Evolutionary conservation across 495 filamentous ascomycete genomes (phyloP).

Genomic region (Tuber microsphaerosporum): DNA sequence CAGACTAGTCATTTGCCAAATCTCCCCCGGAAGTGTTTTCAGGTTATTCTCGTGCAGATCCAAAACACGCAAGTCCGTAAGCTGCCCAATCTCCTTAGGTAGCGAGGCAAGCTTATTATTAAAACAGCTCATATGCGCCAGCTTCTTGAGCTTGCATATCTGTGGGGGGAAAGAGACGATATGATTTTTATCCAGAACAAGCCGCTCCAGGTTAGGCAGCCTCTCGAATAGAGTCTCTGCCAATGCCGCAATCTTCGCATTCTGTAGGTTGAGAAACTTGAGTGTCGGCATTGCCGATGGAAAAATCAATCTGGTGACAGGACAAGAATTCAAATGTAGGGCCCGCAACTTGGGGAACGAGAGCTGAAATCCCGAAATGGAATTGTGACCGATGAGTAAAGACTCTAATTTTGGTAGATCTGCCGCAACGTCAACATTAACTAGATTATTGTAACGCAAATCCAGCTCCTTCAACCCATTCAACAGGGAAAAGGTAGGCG

Average conservation of each 20-base stretch:
- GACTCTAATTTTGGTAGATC: conserved; percentile 79
- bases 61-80: conserved; percentile 72
- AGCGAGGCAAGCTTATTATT: conserved; percentile 78
- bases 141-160: conserved; percentile 70
- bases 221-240: conserved; percentile 79
- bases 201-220: conserved; percentile 72
- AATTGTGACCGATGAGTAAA: conserved; percentile 81
- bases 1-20: conserved; percentile 84
- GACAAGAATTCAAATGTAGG: conserved; percentile 82
- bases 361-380: conserved; percentile 76
- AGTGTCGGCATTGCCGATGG: conserved; percentile 68
- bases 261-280: conserved; percentile 76
- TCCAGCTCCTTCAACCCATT: conserved; percentile 82
- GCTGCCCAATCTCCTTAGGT: conserved; percentile 75
- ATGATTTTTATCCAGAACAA: conserved; percentile 90
- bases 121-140: conserved; percentile 89
- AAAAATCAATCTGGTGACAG: conserved; percentile 85
- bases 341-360: conserved; percentile 76
- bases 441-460: conserved; percentile 81
- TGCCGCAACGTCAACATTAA: conserved; percentile 74
- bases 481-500: conserved; percentile 60
- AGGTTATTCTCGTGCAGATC: conserved; percentile 91
- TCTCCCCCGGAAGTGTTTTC: conserved; percentile 73
- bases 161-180: conserved; percentile 78
- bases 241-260: conserved; percentile 76